Conservation (phyloP, 176 grass and related monocot genomes). For the Triticum monococcum region DNA sequence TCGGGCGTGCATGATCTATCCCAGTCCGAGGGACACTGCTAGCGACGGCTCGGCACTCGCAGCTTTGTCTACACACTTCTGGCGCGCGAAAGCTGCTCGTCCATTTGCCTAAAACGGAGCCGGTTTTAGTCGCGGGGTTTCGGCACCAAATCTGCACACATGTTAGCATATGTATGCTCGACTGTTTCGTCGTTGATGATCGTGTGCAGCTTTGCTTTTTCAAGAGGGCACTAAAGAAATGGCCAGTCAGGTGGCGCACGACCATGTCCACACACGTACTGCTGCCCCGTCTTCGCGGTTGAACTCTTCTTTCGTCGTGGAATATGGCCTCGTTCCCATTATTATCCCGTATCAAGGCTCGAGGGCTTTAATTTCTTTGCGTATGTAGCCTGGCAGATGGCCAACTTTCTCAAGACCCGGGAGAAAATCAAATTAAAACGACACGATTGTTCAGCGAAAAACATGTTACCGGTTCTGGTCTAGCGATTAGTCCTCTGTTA, state of each 20-base stretch:
- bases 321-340: neutral
- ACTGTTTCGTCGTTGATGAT: neutral
- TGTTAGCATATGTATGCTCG: neutral
- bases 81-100: neutral
- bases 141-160: neutral
- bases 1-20: neutral
- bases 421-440: neutral
- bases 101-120: neutral
- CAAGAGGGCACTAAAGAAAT: neutral
- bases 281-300: neutral
- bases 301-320: neutral
- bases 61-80: neutral
- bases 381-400: neutral
- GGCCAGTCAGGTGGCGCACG: neutral
- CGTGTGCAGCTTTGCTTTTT: neutral
- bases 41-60: neutral
- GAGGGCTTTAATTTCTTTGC: neutral
- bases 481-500: neutral
- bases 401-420: too few relatives aligned
- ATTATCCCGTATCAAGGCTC: neutral
- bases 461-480: too few relatives aligned
- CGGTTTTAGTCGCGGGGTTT: neutral
- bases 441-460: neutral
- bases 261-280: neutral
- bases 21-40: neutral